Conservation (phyloP, 768 basidiomycete species). For the Russula virescens region DNA sequence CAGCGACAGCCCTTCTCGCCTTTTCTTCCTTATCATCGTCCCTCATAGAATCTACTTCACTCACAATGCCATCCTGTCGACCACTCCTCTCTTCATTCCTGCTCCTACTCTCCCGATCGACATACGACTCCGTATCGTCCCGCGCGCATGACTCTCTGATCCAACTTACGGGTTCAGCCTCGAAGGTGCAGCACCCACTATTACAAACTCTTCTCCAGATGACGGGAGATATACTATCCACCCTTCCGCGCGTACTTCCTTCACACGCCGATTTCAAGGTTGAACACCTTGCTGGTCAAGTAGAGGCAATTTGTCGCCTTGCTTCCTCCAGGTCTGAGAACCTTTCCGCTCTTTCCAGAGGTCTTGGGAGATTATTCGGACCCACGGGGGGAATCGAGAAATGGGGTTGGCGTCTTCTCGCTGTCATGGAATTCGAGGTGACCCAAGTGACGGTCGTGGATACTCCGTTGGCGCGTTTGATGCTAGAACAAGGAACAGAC, state of each 20-base stretch:
- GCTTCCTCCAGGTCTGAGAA: constrained; percentile 27
- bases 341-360: constrained; percentile 43
- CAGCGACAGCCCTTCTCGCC: constrained; percentile 53
- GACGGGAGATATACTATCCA: constrained; percentile 56
- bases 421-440: constrained; percentile 67
- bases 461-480: constrained; percentile 46
- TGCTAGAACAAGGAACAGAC: constrained; percentile 47
- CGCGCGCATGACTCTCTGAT: constrained; percentile 45
- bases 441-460: constrained; percentile 46
- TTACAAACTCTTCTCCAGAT: constrained; percentile 56
- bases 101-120: constrained; percentile 62
- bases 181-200: constrained; percentile 40
- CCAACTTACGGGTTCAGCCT: constrained; percentile 39
- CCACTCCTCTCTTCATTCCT: constrained; percentile 66
- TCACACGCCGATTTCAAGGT: constrained; percentile 71
- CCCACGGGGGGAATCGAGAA: constrained; percentile 80
- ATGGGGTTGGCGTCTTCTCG: constrained; percentile 87
- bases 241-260: constrained; percentile 66
- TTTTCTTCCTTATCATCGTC: constrained; percentile 50
- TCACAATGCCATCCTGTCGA: constrained; percentile 63
- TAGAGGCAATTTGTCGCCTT: constrained; percentile 65
- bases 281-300: constrained; percentile 57
- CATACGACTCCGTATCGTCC: constrained; percentile 46
- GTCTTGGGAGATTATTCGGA: constrained; percentile 63
- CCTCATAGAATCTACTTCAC: constrained; percentile 48